A percentile compares a stretch with the other conserved stretches of the same genome.
Conservation (phyloP, 768 basidiomycete species). For the Gyrodon lividus region DNA sequence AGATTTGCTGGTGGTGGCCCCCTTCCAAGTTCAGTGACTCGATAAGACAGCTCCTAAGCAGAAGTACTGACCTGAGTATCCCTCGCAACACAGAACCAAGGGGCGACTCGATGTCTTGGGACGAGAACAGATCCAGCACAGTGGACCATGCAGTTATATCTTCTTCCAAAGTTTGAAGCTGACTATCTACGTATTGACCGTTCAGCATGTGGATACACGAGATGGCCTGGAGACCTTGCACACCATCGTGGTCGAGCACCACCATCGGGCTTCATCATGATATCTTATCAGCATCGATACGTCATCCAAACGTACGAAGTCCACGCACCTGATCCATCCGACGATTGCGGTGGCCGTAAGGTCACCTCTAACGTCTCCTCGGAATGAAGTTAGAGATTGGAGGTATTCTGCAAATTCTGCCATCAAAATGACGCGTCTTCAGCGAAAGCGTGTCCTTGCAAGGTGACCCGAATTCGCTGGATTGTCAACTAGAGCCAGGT, state of each 20-base stretch:
- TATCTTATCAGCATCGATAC: slow-evolving; percentile 14
- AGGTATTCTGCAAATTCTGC: slow-evolving; percentile 23
- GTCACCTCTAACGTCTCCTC: slow-evolving; percentile 7
- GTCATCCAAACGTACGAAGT: neutral
- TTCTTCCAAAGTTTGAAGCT: slow-evolving; percentile 6
- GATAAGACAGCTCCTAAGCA: neutral
- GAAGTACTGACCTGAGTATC: slow-evolving; percentile 15
- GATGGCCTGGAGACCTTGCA: neutral
- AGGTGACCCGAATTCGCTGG: too few species aligned
- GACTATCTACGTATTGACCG: slow-evolving; percentile 14
- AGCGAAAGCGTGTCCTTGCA: neutral
- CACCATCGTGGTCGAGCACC: slow-evolving; percentile 16
- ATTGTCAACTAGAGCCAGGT: too few species aligned
- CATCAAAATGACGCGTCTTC: slow-evolving; percentile 12
- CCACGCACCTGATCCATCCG: slow-evolving; percentile 27
- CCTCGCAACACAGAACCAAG: slow-evolving; percentile 6
- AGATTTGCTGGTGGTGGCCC: slow-evolving; percentile 16
- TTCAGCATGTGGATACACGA: slow-evolving; percentile 4
- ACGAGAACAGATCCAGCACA: slow-evolving; percentile 34
- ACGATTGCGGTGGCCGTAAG: slow-evolving; percentile 13
- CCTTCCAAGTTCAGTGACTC: slow-evolving; percentile 4
- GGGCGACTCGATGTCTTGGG: neutral
- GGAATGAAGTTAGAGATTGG: slow-evolving; percentile 16
- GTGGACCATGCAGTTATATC: slow-evolving; percentile 23
- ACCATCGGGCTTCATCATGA: slow-evolving; percentile 11